Evolutionary conservation across 1,139 yeast genomes (phyloP), one percentile per base, ranked within the genome.

Genomic region (Protomyces gravidus): DNA sequence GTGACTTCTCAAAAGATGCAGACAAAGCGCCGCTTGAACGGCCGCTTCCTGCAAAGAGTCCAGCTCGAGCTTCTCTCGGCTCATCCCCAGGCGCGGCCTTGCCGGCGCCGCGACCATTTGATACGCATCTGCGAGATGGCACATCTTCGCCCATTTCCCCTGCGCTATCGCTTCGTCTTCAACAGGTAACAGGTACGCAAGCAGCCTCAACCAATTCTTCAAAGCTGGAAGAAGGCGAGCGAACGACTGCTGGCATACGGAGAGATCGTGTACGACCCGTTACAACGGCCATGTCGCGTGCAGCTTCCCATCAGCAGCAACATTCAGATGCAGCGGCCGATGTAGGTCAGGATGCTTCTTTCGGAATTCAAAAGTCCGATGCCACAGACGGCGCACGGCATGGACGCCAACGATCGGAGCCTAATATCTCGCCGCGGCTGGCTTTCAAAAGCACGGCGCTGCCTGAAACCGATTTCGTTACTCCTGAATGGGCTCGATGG

Each of bases 101-200:
- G 25, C 30, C 47, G 27, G 28, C 33, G 46, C 19, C 51, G 46
- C 6, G 19, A 42, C 15, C 46, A 36, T 5, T 30, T 21, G 40
- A 28, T 39, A 9, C 50, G 36, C 11, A 17, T 13, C 26, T 27
- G 17, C 36, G 33, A 17, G 58, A 53, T 33, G 58, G 58, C 30
- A 53, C 50, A 15, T 53, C 51, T 11, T 25, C 58, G 51, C 58
- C 58, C 26, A 53, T 53, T 45, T 53, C 58, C 7, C 58, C 58
- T 6, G 50, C 51, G 6, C 51, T 53, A 19, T 53, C 58, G n/a
- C n/a, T 53, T n/a, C 45, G 58, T 15, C 36, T 53, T 36, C 58
- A 53, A 23, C 58, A 53, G 27, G 40, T 53, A 5, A 25, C 49
- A 13, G 42, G 42, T 15, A 23, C 21, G 19, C 45, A 50, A 15